These are phyloP conservation scores for Colletotrichum kahawae DNA, from an alignment of 2,329 filamentous ascomycete species.

Conservation along the genomic window DNA sequence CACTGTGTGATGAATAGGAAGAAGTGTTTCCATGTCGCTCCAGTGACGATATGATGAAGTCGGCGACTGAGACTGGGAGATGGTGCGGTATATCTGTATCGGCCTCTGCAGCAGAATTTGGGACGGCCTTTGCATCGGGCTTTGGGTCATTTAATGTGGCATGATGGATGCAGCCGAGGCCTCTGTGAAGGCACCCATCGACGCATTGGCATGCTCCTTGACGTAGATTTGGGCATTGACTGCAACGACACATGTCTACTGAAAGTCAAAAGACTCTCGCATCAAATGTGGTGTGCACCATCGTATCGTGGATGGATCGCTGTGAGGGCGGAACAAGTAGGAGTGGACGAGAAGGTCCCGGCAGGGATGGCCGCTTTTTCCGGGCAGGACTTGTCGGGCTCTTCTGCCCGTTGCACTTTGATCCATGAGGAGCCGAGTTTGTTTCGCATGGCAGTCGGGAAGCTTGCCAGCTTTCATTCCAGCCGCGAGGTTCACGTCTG, in stretches of 20 bases:
- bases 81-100: not conserved
- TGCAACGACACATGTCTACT: not conserved
- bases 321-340: not conserved
- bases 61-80: not conserved
- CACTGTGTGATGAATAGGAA: not conserved
- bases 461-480: not conserved
- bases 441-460: not conserved
- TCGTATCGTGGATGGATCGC: not conserved
- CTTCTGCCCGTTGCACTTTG: not conserved
- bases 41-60: not conserved
- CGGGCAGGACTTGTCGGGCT: not conserved
- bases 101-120: not conserved
- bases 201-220: not conserved
- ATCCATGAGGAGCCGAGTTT: not conserved
- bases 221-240: not conserved
- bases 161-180: not conserved
- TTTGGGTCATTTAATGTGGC: not conserved
- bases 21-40: conserved; percentile 31
- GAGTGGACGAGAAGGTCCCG: not conserved
- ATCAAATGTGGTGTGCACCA: not conserved
- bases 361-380: not conserved
- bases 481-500: not conserved
- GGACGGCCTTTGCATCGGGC: not conserved
- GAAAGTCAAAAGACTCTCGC: not conserved
- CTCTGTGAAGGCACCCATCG: not conserved